phyloP scores from a whole-genome alignment of 148 eudicot species.

The Agrostemma githago region DNA sequence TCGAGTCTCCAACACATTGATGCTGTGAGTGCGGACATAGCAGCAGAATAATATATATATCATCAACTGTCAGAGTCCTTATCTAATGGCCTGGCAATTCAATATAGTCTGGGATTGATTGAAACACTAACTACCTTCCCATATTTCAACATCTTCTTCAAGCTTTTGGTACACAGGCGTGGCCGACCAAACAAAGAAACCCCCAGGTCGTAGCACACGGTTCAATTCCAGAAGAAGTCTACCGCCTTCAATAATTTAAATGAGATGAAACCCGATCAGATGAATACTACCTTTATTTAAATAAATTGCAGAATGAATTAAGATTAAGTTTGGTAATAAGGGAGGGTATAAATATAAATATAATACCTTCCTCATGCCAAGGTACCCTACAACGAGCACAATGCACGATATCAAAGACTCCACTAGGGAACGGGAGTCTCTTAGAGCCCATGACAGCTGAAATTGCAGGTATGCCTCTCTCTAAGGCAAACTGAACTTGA shows the following conservation, averaged over 20 bases:
- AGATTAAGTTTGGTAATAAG: background rate
- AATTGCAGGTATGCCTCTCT: constrained; percentile 89
- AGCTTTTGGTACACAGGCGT: constrained; percentile 83
- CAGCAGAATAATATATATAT: constrained; percentile 22
- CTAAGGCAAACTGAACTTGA: constrained; percentile 82
- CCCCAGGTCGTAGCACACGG: constrained; percentile 81
- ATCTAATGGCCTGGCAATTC: background rate
- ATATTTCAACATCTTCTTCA: constrained; percentile 71
- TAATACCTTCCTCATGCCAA: constrained; percentile 56
- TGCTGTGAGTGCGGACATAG: constrained; percentile 64
- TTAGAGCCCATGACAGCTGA: constrained; percentile 84
- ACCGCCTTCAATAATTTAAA: constrained; percentile 48
- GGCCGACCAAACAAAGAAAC: constrained; percentile 89
- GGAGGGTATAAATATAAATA: no score
- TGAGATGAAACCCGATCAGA: background rate
- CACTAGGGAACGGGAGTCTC: constrained; percentile 71
- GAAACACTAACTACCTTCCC: constrained; percentile 49
- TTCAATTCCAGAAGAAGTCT: constrained; percentile 76
- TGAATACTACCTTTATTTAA: background rate
- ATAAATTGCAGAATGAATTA: background rate
- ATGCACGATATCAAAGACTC: constrained; percentile 70
- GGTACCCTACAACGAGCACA: constrained; percentile 94
- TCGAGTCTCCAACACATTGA: constrained; percentile 88
- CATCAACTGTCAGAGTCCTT: constrained; percentile 18
- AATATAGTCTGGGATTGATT: no score